These are phyloP conservation scores for Cercospora canescens DNA, from an alignment of 2,329 filamentous ascomycete species.

Conservation along the genomic window DNA sequence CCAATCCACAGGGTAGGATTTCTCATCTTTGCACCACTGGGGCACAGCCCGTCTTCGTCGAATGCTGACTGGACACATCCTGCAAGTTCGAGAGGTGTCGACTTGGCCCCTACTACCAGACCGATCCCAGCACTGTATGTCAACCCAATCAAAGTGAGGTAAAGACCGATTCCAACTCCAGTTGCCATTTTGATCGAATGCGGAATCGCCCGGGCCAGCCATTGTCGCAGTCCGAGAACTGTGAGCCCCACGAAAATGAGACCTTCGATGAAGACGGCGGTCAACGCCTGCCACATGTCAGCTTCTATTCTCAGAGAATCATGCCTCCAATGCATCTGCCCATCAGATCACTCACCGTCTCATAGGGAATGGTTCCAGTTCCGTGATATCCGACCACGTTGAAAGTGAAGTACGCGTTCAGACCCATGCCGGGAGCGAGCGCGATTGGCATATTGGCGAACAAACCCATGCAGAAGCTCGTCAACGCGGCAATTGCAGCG, in stretches of 20 bases:
- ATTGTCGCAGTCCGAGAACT: conserved; percentile 78
- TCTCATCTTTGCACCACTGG: conserved; percentile 70
- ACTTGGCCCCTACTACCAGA: conserved; percentile 66
- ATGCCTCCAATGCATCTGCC: not conserved
- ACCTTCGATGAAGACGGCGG: conserved; percentile 85
- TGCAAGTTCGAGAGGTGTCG: conserved; percentile 72
- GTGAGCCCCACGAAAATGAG: conserved; percentile 82
- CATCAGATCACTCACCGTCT: conserved; percentile 44
- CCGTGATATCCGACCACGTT: conserved; percentile 78
- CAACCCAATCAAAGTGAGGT: conserved; percentile 72
- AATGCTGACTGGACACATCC: conserved; percentile 63
- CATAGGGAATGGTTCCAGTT: conserved; percentile 69
- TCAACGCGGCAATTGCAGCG: conserved; percentile 75
- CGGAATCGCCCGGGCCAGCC: conserved; percentile 82
- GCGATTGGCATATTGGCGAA: conserved; percentile 79
- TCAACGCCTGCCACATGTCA: conserved; percentile 56
- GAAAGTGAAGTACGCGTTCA: conserved; percentile 87
- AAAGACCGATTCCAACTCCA: conserved; percentile 81
- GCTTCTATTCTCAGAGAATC: not conserved
- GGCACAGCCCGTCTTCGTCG: conserved; percentile 59
- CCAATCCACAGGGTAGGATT: conserved; percentile 84
- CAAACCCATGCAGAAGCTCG: conserved; percentile 80
- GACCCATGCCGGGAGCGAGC: conserved; percentile 72
- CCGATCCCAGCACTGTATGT: conserved; percentile 84
- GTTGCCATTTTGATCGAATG: conserved; percentile 84